Evolutionary conservation across 208 protist species (phyloP).

Genomic region (Strigomonas culicis): DNA sequence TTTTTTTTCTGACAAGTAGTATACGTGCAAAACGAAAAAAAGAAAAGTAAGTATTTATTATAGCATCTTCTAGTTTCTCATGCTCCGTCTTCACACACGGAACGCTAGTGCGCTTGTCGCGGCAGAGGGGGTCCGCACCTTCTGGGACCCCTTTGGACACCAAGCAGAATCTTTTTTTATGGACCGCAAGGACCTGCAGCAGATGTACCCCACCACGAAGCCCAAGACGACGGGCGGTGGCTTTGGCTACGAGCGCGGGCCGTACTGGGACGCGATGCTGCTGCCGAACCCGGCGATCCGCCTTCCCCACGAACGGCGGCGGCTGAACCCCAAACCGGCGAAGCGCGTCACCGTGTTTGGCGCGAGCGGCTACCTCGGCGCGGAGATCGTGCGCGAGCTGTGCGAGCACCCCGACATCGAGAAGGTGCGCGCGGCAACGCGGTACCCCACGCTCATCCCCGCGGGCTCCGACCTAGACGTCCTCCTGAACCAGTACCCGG

Average conservation of each 20-base stretch:
- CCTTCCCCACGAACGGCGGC: conserved; percentile 80
- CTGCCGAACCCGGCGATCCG: conserved; percentile 88
- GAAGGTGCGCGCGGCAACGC: conserved; percentile 82
- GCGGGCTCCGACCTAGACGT: conserved; percentile 81
- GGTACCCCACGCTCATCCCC: conserved; percentile 90
- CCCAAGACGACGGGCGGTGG: conserved; percentile 85
- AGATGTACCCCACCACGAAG: conserved; percentile 91
- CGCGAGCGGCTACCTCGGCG: conserved; percentile 83
- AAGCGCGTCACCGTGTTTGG: conserved; percentile 88
- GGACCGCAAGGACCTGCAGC: conserved; percentile 84
- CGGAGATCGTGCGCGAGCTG: conserved; percentile 87
- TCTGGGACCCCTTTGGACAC: conserved; percentile 87
- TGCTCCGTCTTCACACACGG: conserved; percentile 38
- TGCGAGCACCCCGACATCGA: conserved; percentile 89
- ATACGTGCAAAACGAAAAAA: background rate
- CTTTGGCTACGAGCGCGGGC: conserved; percentile 86
- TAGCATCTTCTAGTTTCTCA: conserved; percentile 11
- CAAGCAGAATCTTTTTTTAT: conserved; percentile 89
- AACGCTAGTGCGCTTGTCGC: conserved; percentile 21
- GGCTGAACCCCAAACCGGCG: conserved; percentile 87
- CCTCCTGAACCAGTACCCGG: conserved; percentile 79
- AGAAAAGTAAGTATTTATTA: conserved; percentile 3
- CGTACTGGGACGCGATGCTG: conserved; percentile 87
- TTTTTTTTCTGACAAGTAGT: background rate
- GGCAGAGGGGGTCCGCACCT: conserved; percentile 31